Conservation (phyloP, 768 basidiomycete genomes). For the Amanita exitialis region DNA sequence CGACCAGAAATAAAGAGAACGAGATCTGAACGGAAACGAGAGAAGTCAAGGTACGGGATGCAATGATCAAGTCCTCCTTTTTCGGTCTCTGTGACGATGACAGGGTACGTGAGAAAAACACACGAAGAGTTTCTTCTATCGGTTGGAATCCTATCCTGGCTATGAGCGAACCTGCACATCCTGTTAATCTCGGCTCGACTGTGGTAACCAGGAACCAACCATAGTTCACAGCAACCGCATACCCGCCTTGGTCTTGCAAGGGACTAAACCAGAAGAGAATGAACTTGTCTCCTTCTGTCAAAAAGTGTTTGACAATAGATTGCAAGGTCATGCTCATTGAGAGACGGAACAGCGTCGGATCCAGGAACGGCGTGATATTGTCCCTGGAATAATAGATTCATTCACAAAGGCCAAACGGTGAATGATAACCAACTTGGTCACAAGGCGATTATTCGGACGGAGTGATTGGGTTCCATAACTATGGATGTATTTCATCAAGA, state of each 20-base stretch:
- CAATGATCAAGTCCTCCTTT: constrained; percentile 21
- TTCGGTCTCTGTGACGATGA: constrained; percentile 8
- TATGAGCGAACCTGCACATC: constrained; percentile 67
- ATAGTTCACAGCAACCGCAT: constrained; percentile 93
- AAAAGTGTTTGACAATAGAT: constrained; percentile 84
- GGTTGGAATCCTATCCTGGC: constrained; percentile 94
- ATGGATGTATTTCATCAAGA: constrained; percentile 47
- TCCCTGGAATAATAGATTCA: constrained; percentile 6
- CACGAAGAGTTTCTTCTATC: constrained; percentile 83
- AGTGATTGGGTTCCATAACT: constrained; percentile 25
- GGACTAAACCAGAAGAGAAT: constrained; percentile 79
- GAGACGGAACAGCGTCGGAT: constrained; percentile 41
- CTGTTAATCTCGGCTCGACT: background rate
- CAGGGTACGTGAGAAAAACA: constrained; percentile 75
- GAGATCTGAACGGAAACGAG: constrained; percentile 59
- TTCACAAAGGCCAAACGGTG: background rate
- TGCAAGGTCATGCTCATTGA: constrained; percentile 82
- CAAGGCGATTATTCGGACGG: constrained; percentile 17
- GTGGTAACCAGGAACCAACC: constrained; percentile 35
- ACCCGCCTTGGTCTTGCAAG: constrained; percentile 84
- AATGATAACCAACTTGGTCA: constrained; percentile 2
- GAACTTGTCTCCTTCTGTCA: constrained; percentile 94
- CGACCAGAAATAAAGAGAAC: constrained; percentile 57
- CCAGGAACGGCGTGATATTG: constrained; percentile 13
- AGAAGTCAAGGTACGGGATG: constrained; percentile 42